Conservation (phyloP, 2,329 filamentous ascomycete species). For the Apiospora malaysiana region DNA sequence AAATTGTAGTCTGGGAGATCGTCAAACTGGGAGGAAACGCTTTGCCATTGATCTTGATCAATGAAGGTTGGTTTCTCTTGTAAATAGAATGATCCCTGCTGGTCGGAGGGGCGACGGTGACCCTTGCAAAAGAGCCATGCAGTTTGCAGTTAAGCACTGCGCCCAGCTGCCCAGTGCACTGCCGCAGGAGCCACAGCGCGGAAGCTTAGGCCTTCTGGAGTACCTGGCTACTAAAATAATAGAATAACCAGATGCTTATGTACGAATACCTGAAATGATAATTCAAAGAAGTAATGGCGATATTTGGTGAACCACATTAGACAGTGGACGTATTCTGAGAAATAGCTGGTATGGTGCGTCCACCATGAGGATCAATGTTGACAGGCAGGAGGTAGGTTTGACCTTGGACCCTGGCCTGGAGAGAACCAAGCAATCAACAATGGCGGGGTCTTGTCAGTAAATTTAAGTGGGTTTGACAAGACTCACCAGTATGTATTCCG, state of each 20-base stretch:
- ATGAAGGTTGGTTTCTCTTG: not conserved
- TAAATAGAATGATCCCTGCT: constrained; percentile 19
- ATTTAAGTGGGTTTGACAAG: too few species aligned
- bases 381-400: too few species aligned
- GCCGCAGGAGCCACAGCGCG: not conserved
- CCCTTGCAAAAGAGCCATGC: constrained; percentile 4
- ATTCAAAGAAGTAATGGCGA: not conserved
- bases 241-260: too few species aligned
- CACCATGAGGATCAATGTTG: not conserved
- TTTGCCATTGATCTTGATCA: not conserved
- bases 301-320: not conserved
- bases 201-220: not conserved
- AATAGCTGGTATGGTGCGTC: not conserved
- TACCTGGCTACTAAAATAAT: too few species aligned
- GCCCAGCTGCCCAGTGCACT: not conserved
- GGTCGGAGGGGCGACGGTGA: constrained; percentile 21
- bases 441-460: not conserved
- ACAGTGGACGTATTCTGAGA: not conserved
- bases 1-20: not conserved
- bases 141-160: not conserved
- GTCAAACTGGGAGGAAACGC: not conserved
- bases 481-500: too few species aligned
- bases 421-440: not conserved
- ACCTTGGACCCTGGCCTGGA: too few species aligned
- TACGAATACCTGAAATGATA: too few species aligned